phyloP scores from a whole-genome alignment of 2,329 filamentous ascomycete species.

The Colletotrichum sublineola region DNA sequence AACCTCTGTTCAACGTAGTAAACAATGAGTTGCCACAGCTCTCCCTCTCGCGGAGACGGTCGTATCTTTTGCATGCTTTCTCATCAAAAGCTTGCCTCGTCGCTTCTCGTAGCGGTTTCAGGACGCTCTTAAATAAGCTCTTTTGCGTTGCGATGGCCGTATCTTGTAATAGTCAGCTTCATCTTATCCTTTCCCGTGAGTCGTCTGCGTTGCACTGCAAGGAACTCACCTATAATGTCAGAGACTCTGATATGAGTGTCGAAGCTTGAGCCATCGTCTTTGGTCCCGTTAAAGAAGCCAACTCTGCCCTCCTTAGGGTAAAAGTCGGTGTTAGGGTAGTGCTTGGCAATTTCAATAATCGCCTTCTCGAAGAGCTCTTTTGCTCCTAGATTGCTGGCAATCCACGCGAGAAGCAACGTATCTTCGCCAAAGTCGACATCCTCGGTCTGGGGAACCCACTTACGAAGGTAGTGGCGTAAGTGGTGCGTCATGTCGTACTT shows the following conservation, averaged over 20 bases:
- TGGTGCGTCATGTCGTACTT: neutral
- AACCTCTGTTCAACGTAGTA: neutral
- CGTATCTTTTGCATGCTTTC: fast-evolving
- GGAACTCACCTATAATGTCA: neutral
- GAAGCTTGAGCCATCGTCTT: neutral
- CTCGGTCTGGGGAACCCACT: neutral
- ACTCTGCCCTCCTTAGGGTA: fast-evolving
- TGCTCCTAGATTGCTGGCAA: neutral
- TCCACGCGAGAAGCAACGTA: neutral
- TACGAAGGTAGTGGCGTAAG: neutral
- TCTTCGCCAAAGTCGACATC: neutral
- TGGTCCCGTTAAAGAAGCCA: neutral
- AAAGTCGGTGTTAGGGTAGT: neutral
- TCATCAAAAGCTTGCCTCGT: neutral
- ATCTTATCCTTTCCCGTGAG: neutral
- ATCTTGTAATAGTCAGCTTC: neutral
- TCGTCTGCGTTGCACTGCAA: neutral
- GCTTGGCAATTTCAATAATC: neutral
- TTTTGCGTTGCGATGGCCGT: neutral
- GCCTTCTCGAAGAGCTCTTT: neutral
- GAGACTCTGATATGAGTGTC: neutral
- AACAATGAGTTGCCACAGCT: neutral
- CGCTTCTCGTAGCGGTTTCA: neutral
- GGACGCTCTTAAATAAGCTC: neutral
- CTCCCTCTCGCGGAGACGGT: too few species aligned